Evolutionary conservation across 2,329 filamentous ascomycete genomes (phyloP), one percentile per base, ranked within the genome.

Genomic region (Trichoderma gracile): DNA sequence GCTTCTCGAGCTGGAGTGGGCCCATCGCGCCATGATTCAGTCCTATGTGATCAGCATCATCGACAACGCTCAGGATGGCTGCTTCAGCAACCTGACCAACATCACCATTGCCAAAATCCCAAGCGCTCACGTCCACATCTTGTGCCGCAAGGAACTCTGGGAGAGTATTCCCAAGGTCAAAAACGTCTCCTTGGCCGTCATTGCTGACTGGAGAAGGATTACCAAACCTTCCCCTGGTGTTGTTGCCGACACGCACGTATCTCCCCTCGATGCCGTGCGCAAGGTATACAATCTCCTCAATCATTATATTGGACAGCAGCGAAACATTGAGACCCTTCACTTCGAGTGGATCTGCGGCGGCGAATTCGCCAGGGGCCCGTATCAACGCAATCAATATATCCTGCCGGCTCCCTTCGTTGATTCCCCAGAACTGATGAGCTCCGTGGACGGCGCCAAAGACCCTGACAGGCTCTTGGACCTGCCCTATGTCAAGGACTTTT

Each of bases 341-440:
- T 82, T 91, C 64, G 89, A 90, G 65, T 92, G 87, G 84, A 78
- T 84, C 6, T 85, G 84, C 59, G 88, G 89, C 50, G 89, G 89
- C 30, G 89, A 92, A 75, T 83, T 88, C 68, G 86, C 85, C 2
- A 77, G 83, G 19, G 87, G 88, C 25, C 75, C 84, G 3, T 82
- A 82, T 68, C 85, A 86, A 40, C 82, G 89, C 27, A 89, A 89
- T 69, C 80, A 81, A 63, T 80, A 86, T 69, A 73, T 91, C 38
- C 76, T 91, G 19, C 86, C 88, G 0, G 86, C 86, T 9, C 89
- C 87, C 1, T 74, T 87, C 65, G 70, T 81, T 25, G 70, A 80
- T 21, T 66, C 64, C 5, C 65, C 74, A 10, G 66, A 68, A 5
- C 58, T 69, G 46, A 78, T 80, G 76, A 64, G 69, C 10, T 53